Base-by-base conservation (phyloP, 805 yeast species). In the Suhomyces kilbournensis region DNA sequence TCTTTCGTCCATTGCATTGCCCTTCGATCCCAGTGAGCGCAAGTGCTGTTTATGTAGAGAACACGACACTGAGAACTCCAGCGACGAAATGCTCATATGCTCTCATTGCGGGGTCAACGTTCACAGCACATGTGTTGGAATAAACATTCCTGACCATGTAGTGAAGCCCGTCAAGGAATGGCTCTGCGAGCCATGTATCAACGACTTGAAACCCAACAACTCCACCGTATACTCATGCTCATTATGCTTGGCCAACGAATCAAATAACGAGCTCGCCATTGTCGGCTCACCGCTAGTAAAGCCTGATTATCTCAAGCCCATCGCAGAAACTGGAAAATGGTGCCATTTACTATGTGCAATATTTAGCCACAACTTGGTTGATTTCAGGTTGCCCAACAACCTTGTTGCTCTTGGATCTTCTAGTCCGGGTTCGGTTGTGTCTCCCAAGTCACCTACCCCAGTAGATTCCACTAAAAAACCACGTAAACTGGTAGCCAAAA, bases 181-280 rank as follows among this genome's bases (percentile, higher is more conserved):
- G 97, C 70, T 77, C 23, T 91, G 97, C 69, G 96, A 90, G 59
- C 76, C 84, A 1, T 91, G 97, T 63, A 75, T 83, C 4, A 89
- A 90, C 62, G 86, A 84, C 47, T 64, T 82, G 48, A 80, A 81
- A 54, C 93, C 94, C 0, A 56, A 78, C 2, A 72, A 75, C 35
- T 76, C 84, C 2, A 79, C 85, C 0, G 70, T 78, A 19, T 85
- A 87, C 61, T 67, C 77, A 2, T 90, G 97, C 65, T 69, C 74
- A 14, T 62, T 90, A n/a, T 91, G 97, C 66, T 66, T 72, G 43
- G 76, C 82, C 0, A 74, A 79, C 43, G 87, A 82, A 46, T 61
- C 70, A 17, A 79, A 80, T 57, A 71, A 74, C 55, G 83, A 76
- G 54, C 64, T 74, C 12, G 71, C 79, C 2, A 71, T 76, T 19